Percentiles rank a stretch among this genome's conserved stretches.
Conservation (phyloP, 768 basidiomycete genomes). For the Gloeostereum incarnatum region DNA sequence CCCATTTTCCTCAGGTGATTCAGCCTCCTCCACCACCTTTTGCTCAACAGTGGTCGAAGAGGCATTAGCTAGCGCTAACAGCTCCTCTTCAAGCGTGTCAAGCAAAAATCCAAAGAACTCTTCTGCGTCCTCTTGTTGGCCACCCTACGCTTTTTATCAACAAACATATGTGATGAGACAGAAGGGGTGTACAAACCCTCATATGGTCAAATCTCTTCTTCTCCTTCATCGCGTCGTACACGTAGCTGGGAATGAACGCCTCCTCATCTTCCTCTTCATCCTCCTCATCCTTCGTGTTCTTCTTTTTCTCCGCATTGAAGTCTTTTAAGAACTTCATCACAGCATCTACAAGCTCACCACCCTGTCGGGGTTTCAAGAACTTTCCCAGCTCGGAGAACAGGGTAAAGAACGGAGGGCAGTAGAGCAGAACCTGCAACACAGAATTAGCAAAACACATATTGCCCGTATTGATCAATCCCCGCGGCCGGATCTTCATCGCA, state of each 20-base stretch:
- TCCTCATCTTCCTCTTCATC: conserved; percentile 46
- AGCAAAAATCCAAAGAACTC: conserved; percentile 98
- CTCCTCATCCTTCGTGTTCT: conserved; percentile 21
- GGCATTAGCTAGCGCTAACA: conserved; percentile 51
- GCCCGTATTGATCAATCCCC: conserved; percentile 88
- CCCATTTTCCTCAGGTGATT: conserved; percentile 46
- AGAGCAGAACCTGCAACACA: conserved; percentile 84
- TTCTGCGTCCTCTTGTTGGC: conserved; percentile 96
- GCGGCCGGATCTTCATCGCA: conserved; percentile 37
- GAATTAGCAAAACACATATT: conserved; percentile 99
- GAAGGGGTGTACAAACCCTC: conserved; percentile 46
- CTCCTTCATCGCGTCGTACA: conserved; percentile 90
- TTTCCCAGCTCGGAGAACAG: conserved; percentile 67
- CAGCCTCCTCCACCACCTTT: conserved; percentile 35
- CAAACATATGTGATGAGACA: not conserved
- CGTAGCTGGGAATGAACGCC: conserved; percentile 75
- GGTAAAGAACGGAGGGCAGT: conserved; percentile 78
- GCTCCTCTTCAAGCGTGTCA: conserved; percentile 90
- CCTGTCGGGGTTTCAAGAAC: conserved; percentile 25
- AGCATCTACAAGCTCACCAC: conserved; percentile 44
- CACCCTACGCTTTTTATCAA: conserved; percentile 39
- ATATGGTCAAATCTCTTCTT: conserved; percentile 92
- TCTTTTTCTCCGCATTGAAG: conserved; percentile 40
- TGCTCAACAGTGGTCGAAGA: conserved; percentile 13
- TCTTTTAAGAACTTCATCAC: conserved; percentile 71